Base-by-base conservation (phyloP, 345 rosid species). In the Hibiscus syriacus region DNA sequence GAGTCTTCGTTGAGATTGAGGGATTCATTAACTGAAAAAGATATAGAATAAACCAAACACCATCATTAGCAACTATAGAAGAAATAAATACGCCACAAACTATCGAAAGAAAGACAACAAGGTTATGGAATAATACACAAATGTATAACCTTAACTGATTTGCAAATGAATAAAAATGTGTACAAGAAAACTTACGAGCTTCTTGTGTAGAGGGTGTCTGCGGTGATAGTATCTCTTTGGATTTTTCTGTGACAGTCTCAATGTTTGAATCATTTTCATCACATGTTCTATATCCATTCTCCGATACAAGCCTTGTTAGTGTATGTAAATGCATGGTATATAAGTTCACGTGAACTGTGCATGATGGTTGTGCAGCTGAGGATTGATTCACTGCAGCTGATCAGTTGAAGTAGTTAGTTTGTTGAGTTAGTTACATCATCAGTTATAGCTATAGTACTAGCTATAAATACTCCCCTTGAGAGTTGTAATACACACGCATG, bases 101-200 rank as follows among this genome's bases (percentile, higher is more conserved):
- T 39, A 50, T 70, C 64, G n/a, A 25, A 55, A 17, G 19, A 26
- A 11, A 65, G 29, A 43, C 0, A 4, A 43, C 0, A 9, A 39
- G 64, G 2, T 13, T 36, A 20, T 8, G 29, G 29, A 60, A 64
- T 8, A 52, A 30, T 53, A 41, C 11, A 54, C 38, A 50, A 38
- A 23, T 45, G 54, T 25, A 14, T 19, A 43, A 48, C 4, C 26
- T 52, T 50, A 59, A 64, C 30, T 3, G 16, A 48, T 17, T 29
- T 6, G 27, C 11, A 46, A 70, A 55, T 6, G 39, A 22, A 36
- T 45, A 19, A 55, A 50, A 73, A 25, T 5, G 23, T 45, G 34
- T 67, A 66, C 25, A 69, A 73, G 41, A 72, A 77, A 75, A 72
- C 96, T 76, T 80, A 94, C 99, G 11, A 19, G 83, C 82, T 58